A percentile compares a stretch with the other conserved stretches of the same genome.
Evolutionary conservation across 129 eudicot species (phyloP).

Genomic region (Saposhnikovia divaricata): DNA sequence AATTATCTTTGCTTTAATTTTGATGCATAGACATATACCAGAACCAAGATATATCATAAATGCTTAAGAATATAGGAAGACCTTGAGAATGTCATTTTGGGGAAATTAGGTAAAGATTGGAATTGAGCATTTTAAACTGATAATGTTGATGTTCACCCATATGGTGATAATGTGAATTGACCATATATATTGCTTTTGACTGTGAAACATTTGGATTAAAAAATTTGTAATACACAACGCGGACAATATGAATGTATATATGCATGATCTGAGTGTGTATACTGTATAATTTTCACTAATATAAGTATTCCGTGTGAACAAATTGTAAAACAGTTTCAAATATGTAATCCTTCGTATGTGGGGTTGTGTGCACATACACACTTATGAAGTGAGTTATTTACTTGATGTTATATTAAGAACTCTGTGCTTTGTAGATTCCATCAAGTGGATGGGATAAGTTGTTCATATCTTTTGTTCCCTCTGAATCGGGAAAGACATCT

Average conservation of each 20-base stretch:
- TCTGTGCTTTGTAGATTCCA: constrained; percentile 55
- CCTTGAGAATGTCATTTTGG: neutral
- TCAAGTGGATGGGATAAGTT: constrained; percentile 92
- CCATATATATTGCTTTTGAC: neutral
- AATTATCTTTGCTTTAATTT: neutral
- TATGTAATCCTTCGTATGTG: neutral
- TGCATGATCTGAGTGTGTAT: neutral
- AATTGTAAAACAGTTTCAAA: neutral
- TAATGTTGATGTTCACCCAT: neutral
- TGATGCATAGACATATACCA: neutral
- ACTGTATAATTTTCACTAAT: neutral
- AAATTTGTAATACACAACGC: neutral
- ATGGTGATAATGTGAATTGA: neutral
- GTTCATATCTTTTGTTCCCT: constrained; percentile 75
- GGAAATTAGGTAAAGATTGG: neutral
- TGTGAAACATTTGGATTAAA: neutral
- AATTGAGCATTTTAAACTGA: neutral
- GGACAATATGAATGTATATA: neutral
- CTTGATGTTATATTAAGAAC: constrained; percentile 2
- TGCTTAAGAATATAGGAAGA: neutral
- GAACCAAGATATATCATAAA: neutral
- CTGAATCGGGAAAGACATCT: constrained; percentile 75
- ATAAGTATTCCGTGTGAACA: neutral
- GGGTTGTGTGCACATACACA: neutral
- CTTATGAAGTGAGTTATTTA: neutral